A percentile compares a stretch with the other conserved stretches of the same genome.
Evolutionary conservation across 2,329 filamentous ascomycete species (phyloP).

Genomic region (Knoxdaviesia proteae): DNA sequence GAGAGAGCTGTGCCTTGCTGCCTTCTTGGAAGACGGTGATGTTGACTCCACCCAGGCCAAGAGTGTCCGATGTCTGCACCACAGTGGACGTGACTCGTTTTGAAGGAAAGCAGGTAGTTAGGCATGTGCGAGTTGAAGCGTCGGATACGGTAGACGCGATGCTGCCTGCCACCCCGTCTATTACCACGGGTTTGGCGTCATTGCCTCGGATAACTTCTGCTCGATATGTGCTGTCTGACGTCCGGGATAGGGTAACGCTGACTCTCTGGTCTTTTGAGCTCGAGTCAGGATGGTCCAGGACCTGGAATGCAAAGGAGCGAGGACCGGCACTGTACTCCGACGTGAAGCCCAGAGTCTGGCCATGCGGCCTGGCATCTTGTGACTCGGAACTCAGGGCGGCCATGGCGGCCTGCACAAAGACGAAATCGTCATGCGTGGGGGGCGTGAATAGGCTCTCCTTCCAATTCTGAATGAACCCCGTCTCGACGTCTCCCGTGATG

Average conservation of each 20-base stretch:
- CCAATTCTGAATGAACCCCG: conserved; percentile 88
- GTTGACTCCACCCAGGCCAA: conserved; percentile 11
- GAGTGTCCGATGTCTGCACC: conserved; percentile 26
- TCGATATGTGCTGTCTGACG: conserved; percentile 8
- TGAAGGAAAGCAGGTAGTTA: conserved; percentile 63
- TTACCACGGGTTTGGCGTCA: conserved; percentile 12
- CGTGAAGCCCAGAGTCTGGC: conserved; percentile 33
- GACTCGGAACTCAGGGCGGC: conserved; percentile 39
- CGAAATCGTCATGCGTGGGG: conserved; percentile 41
- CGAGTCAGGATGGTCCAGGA: conserved; percentile 34
- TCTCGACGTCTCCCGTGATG: conserved; percentile 74
- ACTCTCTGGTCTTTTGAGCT: conserved; percentile 44
- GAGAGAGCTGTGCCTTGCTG: conserved; percentile 33
- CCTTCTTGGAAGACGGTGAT: conserved; percentile 61
- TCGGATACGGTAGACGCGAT: conserved; percentile 10
- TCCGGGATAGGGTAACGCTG: conserved; percentile 27
- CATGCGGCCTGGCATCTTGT: conserved; percentile 20
- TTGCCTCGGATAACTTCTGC: conserved; percentile 18
- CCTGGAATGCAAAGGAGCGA: conserved; percentile 29
- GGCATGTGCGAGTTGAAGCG: conserved; percentile 4
- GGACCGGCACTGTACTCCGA: conserved; percentile 17
- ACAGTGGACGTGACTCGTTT: conserved; percentile 65
- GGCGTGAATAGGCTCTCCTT: conserved; percentile 55
- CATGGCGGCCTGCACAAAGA: conserved; percentile 72
- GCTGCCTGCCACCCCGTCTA: conserved; percentile 11